Base-by-base conservation (phyloP, 176 grass and related monocot genomes). In the Oryza nivara region DNA sequence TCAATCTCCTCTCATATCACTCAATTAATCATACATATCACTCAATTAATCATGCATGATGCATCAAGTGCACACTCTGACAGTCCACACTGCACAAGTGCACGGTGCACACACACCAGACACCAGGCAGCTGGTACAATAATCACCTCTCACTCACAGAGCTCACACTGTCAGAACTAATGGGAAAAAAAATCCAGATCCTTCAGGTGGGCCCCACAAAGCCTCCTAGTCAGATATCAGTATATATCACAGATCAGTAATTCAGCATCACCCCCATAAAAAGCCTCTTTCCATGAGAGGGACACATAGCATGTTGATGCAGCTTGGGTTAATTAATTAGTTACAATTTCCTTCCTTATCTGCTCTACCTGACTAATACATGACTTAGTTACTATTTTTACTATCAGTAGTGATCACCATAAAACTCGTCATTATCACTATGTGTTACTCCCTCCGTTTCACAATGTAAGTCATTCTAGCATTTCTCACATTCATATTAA, bases 181-280 rank as follows among this genome's bases (percentile, higher is more conserved):
- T 70, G 88, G 3, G 38, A 1, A 41, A 41, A 41, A 67, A 56
- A 72, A 89, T 47, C 78, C 78, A 72, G 65, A 82, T 34, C 72
- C 43, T 81, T 71, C n/a, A 76, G 32, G 65, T 80, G 68, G 82
- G 80, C 65, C 48, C 38, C 36, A 11, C 67, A 80, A 67, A 15
- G 49, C 23, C 63, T 71, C 70, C 15, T 8, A 20, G 63, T 80
- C 82, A 75, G 61, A 60, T 36, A 36, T 36, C 35, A 36, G 35
- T 36, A 36, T 36, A 36, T 36, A 36, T 61, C 76, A 75, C 19
- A 69, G 34, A 61, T 64, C 38, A 69, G 69, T 71, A 41, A 58
- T 58, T 20, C 54, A 20, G 54, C 54, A 58, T 58, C 49, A 25
- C 20, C 47, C 30, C 47, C 26, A 38, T 78, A 34, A 35, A 65